Evolutionary conservation across 163 green algal species (phyloP), one percentile per base, ranked within the genome.

Genomic region (Botryococcus braunii): DNA sequence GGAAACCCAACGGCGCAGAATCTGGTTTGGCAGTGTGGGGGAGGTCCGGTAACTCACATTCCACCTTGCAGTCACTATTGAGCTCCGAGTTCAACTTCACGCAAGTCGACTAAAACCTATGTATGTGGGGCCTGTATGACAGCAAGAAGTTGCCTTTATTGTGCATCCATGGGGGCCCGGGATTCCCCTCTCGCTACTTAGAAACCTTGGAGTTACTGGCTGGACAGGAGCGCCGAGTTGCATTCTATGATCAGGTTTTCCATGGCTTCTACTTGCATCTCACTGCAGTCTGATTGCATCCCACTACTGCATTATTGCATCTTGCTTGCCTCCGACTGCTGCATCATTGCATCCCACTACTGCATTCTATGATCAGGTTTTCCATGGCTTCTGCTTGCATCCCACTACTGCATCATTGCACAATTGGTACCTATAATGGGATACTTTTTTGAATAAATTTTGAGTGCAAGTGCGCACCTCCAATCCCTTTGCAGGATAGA

Each of bases 351-450:
- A n/a, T n/a, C n/a, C n/a, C n/a, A n/a, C n/a, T n/a, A n/a, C n/a
- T 21, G 57, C 76, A 11, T 79, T 79, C n/a, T 79, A 79, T 66
- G 74, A 79, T n/a, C 74, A 79, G 73, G 73, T 70, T 27, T 41
- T 43, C 27, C 31, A 21, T 6, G n/a, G n/a, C n/a, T n/a, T n/a
- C n/a, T n/a, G n/a, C n/a, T n/a, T n/a, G n/a, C n/a, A n/a, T n/a
- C n/a, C n/a, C n/a, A n/a, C n/a, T n/a, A n/a, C n/a, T n/a, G n/a
- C n/a, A n/a, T n/a, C n/a, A n/a, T n/a, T 40, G 17, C 21, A 64
- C n/a, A n/a, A n/a, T n/a, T n/a, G n/a, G n/a, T n/a, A n/a, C n/a
- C n/a, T n/a, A n/a, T n/a, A n/a, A n/a, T n/a, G n/a, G n/a, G n/a
- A n/a, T n/a, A n/a, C n/a, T n/a, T n/a, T n/a, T n/a, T n/a, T n/a